A percentile compares a stretch with the other conserved stretches of the same genome.
Conservation (phyloP, 306 rosid genomes). For the Arachis stenosperma region DNA sequence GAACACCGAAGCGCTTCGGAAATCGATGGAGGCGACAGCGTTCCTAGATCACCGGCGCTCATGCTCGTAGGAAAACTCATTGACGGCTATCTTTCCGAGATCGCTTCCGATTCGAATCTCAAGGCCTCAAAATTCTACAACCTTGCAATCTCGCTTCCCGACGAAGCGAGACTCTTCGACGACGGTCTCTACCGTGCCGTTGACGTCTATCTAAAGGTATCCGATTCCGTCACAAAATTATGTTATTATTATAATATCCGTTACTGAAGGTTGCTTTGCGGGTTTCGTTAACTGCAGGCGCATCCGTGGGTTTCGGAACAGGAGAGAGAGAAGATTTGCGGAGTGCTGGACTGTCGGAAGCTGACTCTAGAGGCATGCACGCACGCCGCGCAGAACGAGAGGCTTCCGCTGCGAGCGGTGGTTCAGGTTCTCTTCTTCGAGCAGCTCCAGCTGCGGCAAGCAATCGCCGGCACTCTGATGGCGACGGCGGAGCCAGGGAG, state of each 20-base stretch:
- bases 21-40: constrained; percentile 29
- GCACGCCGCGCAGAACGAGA: constrained; percentile 92
- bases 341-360: constrained; percentile 73
- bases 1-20: constrained; percentile 41
- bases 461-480: constrained; percentile 78
- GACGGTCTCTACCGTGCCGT: constrained; percentile 95
- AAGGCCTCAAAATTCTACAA: constrained; percentile 62
- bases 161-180: constrained; percentile 85
- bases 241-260: not conserved
- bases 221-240: not conserved
- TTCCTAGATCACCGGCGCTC: constrained; percentile 56
- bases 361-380: constrained; percentile 82
- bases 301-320: constrained; percentile 77
- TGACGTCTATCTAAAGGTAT: constrained; percentile 90
- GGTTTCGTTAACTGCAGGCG: constrained; percentile 53
- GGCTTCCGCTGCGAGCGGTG: constrained; percentile 74
- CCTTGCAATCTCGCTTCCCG: constrained; percentile 79
- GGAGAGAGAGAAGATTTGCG: constrained; percentile 81
- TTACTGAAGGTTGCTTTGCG: not conserved
- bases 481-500: constrained; percentile 54
- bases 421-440: constrained; percentile 72
- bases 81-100: constrained; percentile 87
- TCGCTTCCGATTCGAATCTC: constrained; percentile 89
- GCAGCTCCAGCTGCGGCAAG: constrained; percentile 98
- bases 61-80: constrained; percentile 83